phyloP scores from a whole-genome alignment of 108 stramenopile species.

The Pseudonitzschia delicatissima region DNA sequence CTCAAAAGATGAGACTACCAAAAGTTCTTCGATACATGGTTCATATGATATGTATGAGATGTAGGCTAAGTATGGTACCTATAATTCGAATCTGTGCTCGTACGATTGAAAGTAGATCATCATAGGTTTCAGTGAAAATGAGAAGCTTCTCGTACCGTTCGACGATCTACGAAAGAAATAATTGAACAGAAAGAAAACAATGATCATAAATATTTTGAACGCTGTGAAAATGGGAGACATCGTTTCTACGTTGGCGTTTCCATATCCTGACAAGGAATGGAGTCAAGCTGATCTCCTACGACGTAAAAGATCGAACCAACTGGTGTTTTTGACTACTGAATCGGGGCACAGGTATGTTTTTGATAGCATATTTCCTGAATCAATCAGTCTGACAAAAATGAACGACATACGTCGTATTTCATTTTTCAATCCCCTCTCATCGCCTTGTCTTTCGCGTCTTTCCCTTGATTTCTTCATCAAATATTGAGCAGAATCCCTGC shows the following conservation, averaged over 20 bases:
- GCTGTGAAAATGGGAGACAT: background rate
- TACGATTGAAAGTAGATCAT: no score
- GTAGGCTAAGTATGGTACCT: no score
- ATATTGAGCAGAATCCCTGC: background rate
- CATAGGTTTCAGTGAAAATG: no score
- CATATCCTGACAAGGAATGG: slow-evolving; percentile 3
- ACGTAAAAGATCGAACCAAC: background rate
- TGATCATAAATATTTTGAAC: background rate
- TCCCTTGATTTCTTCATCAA: background rate
- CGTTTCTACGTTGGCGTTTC: slow-evolving; percentile 3
- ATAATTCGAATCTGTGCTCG: no score
- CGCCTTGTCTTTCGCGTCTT: background rate
- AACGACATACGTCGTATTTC: background rate
- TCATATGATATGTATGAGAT: no score
- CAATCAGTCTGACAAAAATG: no score
- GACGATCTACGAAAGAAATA: no score
- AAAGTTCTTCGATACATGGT: no score
- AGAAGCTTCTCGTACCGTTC: no score
- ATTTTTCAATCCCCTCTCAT: no score
- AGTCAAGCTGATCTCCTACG: background rate
- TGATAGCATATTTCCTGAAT: no score
- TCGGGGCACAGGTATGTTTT: slow-evolving; percentile 12
- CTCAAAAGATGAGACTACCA: no score
- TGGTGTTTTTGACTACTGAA: slow-evolving; percentile 4
- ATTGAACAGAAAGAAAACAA: background rate